Conservation (phyloP, 345 rosid species). For the Euclidium syriacum region DNA sequence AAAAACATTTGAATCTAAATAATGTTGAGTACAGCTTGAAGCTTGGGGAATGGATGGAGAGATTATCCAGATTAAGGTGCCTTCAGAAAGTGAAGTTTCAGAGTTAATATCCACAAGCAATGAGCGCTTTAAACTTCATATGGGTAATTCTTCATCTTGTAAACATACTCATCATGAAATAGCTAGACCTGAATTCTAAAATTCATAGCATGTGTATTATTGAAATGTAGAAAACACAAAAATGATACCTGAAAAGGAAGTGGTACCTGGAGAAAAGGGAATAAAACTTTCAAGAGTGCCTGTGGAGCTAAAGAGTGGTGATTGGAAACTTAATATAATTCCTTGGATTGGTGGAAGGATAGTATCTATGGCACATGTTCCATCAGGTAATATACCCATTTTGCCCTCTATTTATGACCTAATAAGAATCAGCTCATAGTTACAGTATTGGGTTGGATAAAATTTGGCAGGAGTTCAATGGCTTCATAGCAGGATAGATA, state of each 20-base stretch:
- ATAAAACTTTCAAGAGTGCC: conserved; percentile 56
- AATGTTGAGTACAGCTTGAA: conserved; percentile 51
- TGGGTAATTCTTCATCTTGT: conserved; percentile 48
- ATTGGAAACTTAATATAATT: conserved; percentile 68
- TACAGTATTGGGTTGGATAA: too few species aligned
- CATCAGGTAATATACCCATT: conserved; percentile 69
- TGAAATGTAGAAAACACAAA: conserved; percentile 51
- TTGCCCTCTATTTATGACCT: too few species aligned
- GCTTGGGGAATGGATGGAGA: conserved; percentile 91
- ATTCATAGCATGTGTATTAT: not conserved
- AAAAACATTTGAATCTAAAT: conserved; percentile 12
- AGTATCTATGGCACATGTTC: conserved; percentile 83
- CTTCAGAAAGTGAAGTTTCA: conserved; percentile 47
- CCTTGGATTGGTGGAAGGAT: conserved; percentile 97
- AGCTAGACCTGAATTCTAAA: too few species aligned
- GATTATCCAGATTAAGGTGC: conserved; percentile 47
- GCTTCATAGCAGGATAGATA: conserved; percentile 82
- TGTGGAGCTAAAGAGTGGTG: conserved; percentile 59
- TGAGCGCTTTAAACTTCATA: conserved; percentile 40
- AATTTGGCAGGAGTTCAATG: conserved; percentile 69
- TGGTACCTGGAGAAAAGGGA: conserved; percentile 51
- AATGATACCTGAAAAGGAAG: conserved; percentile 54
- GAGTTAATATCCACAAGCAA: conserved; percentile 42
- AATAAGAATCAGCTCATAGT: too few species aligned
- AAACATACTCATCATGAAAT: too few species aligned